Percentiles rank a stretch among this genome's conserved stretches.
phyloP scores from a whole-genome alignment of 257 asterid genomes.

The Primulina tabacum region DNA sequence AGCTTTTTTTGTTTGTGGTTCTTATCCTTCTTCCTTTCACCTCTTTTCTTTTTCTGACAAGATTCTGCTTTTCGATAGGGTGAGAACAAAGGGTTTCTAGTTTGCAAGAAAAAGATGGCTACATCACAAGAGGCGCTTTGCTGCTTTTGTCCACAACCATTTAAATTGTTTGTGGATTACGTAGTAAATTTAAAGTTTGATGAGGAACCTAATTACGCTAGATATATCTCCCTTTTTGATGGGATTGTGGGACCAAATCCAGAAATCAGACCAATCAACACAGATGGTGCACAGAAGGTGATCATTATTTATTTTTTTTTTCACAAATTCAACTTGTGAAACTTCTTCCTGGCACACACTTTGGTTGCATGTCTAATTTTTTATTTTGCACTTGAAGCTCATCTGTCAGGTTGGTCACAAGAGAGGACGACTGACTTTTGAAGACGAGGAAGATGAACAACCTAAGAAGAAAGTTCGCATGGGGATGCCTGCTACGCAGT shows the following conservation, averaged over 20 bases:
- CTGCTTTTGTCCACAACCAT: constrained; percentile 68
- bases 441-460: constrained; percentile 71
- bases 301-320: constrained; percentile 18
- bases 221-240: constrained; percentile 69
- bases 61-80: constrained; percentile 46
- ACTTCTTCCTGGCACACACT: neutral
- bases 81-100: constrained; percentile 81
- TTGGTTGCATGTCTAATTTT: constrained; percentile 27
- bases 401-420: constrained; percentile 71
- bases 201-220: constrained; percentile 81
- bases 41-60: constrained; percentile 2
- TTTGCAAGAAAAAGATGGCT: constrained; percentile 84
- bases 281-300: constrained; percentile 92
- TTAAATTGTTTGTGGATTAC: constrained; percentile 55
- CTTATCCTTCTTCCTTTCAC: neutral
- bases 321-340: constrained; percentile 2
- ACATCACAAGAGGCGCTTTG: constrained; percentile 71
- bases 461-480: constrained; percentile 74
- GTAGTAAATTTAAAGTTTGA: constrained; percentile 82
- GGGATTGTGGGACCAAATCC: constrained; percentile 76
- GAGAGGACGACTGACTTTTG: constrained; percentile 62
- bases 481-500: constrained; percentile 81
- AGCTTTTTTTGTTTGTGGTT: neutral
- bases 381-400: constrained; percentile 43
- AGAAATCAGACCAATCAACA: constrained; percentile 69